Evolutionary conservation across 305 asterid genomes (phyloP), one percentile per base, ranked within the genome.

Genomic region (Plantago coronopus): DNA sequence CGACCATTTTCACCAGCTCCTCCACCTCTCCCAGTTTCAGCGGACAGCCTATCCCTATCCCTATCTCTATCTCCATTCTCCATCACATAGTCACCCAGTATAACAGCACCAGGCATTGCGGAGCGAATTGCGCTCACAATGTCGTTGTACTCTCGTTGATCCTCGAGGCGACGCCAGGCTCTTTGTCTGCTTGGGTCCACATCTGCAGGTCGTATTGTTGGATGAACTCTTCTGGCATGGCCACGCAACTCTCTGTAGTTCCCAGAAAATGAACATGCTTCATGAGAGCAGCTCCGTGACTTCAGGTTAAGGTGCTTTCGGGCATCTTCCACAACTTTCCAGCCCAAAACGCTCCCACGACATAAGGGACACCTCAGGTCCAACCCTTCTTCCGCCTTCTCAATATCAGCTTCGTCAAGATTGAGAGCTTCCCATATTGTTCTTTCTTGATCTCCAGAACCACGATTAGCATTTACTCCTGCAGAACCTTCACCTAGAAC

Each of bases 141-240:
- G 67, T 91, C 98, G 60, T 75, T 86, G 58, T 89, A 77, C 76
- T 86, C 95, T 54, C 93, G 78, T 69, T 85, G 95, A 64, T 79
- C 79, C 69, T 89, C 89, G 13, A 93, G 83, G 65, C 68, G 83
- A 16, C 79, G 78, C 98, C 98, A 89, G 12, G 86, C 95, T 68
- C 84, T 74, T 73, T 89, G 85, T 61, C 97, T 80, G 3, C 85
- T 70, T 5, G 95, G 97, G 71, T 89, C 97, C 4, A 93, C 68
- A 59, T 93, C 96, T 37, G 97, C 85, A 0, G 98, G 98, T 11
- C 89, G 86, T n/a, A 74, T 86, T 3, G 88, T 75, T 0, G 98
- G 98, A 63, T 93, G 98, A 54, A 78, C 85, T 65, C 87, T 73
- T 77, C 98, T 78, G 29, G 98, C 98, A 70, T 89, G 98, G 49